Evolutionary conservation across 2,329 filamentous ascomycete genomes (phyloP), one percentile per base, ranked within the genome.

Genomic region (Cladosporium sp.): DNA sequence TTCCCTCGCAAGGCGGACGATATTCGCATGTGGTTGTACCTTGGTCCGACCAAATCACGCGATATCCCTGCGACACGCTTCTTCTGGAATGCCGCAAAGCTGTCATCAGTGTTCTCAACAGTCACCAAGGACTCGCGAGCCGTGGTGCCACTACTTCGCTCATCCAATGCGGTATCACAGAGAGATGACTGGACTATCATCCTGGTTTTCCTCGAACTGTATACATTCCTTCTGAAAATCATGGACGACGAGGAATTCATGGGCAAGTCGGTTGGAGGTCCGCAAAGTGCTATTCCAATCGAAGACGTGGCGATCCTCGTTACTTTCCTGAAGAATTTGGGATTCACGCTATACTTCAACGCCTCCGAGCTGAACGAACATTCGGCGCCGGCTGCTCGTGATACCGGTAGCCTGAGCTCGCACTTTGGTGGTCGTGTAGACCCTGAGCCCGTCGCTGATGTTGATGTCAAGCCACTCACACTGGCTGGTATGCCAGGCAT

Each of bases 191-290:
- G 95, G 95, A 89, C 90, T 21, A 89, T 95, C 1, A 87, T 97
- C 50, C 82, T 98, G 0, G 84, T 99, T 0, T 98, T 99, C 74
- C 84, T 99, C 6, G 95, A 99, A 72, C 85, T 99, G 0, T 99
- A 97, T 75, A 92, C 91, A 2, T 98, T 98, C 75, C 88, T 97
- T 2, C 82, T 98, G 14, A 91, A 95, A 71, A 87, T 98, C 37
- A 96, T 94, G 76, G 95, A 99, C 71, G 95, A 99, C 69, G 94
- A 98, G 70, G 95, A 99, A 72, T 99, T 99, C 75, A 72, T 78
- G 57, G 80, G 76, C 31, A 80, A 76, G 28, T 66, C 65, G 28
- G 66, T 67, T 8, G 69, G 69, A 21, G 69, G 68, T 18, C 71
- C 81, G 72, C 84, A 86, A 68, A 88, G 91, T 75, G 89, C 91